These are phyloP conservation scores for Scutellaria barbata DNA, from an alignment of 257 asterid species.

Conservation along the genomic window DNA sequence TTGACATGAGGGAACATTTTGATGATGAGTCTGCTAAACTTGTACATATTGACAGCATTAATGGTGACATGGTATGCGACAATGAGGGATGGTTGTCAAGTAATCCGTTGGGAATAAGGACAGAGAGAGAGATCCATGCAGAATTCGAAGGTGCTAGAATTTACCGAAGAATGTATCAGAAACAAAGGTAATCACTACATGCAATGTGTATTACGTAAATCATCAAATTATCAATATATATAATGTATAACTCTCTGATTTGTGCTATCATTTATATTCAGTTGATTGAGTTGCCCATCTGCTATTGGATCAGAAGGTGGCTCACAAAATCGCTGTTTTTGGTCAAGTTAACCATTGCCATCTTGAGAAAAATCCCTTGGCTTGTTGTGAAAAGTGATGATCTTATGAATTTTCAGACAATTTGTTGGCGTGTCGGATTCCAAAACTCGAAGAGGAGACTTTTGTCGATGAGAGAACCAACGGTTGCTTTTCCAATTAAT, in stretches of 20 bases:
- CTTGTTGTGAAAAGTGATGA: neutral
- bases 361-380: constrained; percentile 22
- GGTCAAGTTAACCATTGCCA: neutral
- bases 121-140: constrained; percentile 91
- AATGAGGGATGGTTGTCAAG: constrained; percentile 79
- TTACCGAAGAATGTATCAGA: constrained; percentile 77
- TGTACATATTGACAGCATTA: constrained; percentile 51
- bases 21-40: constrained; percentile 63
- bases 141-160: constrained; percentile 82
- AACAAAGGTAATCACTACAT: constrained; percentile 36
- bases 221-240: neutral
- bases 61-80: constrained; percentile 54
- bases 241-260: neutral
- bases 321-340: constrained; percentile 10
- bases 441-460: neutral
- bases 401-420: neutral
- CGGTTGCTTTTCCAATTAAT: neutral
- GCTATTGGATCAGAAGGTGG: constrained; percentile 1
- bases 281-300: constrained; percentile 17
- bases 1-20: constrained; percentile 77
- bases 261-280: constrained; percentile 3
- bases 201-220: neutral
- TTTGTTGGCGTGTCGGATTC: neutral
- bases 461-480: neutral
- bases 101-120: constrained; percentile 87